Evolutionary conservation across 2,329 filamentous ascomycete genomes (phyloP).

Genomic region (Aspergillus spinulosporus): DNA sequence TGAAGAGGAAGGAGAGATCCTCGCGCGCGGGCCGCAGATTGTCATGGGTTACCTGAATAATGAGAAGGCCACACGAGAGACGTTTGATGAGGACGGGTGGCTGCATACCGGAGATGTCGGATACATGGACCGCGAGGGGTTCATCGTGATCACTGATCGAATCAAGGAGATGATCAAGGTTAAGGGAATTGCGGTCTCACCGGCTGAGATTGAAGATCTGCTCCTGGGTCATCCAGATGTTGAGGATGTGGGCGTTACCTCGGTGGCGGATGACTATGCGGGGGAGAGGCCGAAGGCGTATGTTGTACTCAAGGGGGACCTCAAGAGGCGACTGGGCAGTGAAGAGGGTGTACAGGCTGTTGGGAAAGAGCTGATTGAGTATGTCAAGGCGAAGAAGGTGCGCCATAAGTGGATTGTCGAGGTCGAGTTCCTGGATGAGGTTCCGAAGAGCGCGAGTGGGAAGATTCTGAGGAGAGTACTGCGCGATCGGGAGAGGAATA

Average conservation of each 20-base stretch:
- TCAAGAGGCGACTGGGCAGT: constrained; percentile 1
- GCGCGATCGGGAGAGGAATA: constrained; percentile 39
- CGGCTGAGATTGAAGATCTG: constrained; percentile 64
- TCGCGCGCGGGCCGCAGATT: constrained; percentile 72
- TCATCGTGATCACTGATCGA: constrained; percentile 54
- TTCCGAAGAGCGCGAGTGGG: constrained; percentile 73
- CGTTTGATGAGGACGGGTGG: constrained; percentile 62
- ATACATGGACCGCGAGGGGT: constrained; percentile 37
- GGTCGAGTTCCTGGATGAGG: constrained; percentile 45
- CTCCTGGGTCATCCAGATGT: constrained; percentile 59
- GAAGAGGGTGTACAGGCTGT: constrained; percentile 4
- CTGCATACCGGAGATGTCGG: constrained; percentile 69
- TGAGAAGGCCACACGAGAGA: constrained; percentile 66
- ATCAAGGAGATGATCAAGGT: constrained; percentile 71
- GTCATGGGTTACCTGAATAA: constrained; percentile 72
- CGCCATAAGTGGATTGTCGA: constrained; percentile 46
- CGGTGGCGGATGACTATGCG: constrained; percentile 37
- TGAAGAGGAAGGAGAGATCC: constrained; percentile 59
- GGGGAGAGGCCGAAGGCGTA: constrained; percentile 61
- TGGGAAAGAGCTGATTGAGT: constrained; percentile 55
- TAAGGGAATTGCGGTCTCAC: constrained; percentile 58
- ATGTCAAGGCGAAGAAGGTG: constrained; percentile 67
- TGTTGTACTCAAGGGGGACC: constrained; percentile 48
- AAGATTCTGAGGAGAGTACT: constrained; percentile 70
- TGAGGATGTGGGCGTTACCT: constrained; percentile 57